A percentile compares a stretch with the other conserved stretches of the same genome.
Evolutionary conservation across 257 asterid genomes (phyloP).

Genomic region (Petrea volubilis): DNA sequence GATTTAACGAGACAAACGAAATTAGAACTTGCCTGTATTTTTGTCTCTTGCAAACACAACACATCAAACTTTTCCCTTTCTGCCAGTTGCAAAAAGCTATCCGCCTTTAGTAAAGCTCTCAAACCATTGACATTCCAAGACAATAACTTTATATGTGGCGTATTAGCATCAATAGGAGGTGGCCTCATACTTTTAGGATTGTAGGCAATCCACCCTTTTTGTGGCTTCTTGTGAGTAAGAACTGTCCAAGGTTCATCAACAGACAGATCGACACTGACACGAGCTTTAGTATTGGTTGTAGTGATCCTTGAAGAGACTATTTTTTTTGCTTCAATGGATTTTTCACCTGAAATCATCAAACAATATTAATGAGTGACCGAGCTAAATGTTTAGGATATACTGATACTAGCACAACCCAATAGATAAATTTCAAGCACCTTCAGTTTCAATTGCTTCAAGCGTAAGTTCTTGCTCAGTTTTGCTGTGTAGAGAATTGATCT

Average conservation of each 20-base stretch:
- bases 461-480: constrained; percentile 41
- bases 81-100: constrained; percentile 68
- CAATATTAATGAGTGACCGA: constrained; percentile 6
- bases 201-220: constrained; percentile 81
- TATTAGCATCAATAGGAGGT: constrained; percentile 52
- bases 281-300: constrained; percentile 31
- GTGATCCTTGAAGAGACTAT: constrained; percentile 40
- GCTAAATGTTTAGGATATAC: not conserved
- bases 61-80: constrained; percentile 83
- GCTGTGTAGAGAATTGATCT: constrained; percentile 18
- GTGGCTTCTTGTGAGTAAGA: constrained; percentile 90
- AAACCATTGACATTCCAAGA: constrained; percentile 98
- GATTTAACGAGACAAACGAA: not conserved
- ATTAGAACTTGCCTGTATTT: constrained; percentile 65
- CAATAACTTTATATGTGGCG: constrained; percentile 67
- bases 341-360: constrained; percentile 38
- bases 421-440: constrained; percentile 45
- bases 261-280: constrained; percentile 32
- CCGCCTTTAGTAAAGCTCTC: constrained; percentile 78
- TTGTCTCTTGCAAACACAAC: constrained; percentile 95
- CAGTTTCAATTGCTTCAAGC: constrained; percentile 35
- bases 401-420: not conserved
- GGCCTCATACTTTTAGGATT: constrained; percentile 92
- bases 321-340: constrained; percentile 40
- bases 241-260: constrained; percentile 84